These are phyloP conservation scores for Zygosaccharomyces sapae DNA, from an alignment of 1,139 yeast species.

Conservation along the genomic window DNA sequence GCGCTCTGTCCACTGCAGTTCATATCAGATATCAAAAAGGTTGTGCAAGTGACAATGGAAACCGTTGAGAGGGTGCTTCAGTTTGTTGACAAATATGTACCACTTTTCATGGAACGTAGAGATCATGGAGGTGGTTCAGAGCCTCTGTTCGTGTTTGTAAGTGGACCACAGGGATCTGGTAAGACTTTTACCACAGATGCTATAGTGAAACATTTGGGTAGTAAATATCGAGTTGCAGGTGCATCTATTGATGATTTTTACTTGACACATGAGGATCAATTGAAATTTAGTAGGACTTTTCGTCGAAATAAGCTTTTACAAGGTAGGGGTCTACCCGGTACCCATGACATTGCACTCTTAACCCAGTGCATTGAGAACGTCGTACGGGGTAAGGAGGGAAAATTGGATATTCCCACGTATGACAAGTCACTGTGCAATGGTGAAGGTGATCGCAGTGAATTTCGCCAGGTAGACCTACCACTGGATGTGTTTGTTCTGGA, in stretches of 20 bases:
- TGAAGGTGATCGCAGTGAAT: constrained; percentile 65
- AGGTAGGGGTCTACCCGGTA: constrained; percentile 92
- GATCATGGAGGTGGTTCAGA: constrained; percentile 8
- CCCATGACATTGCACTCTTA: constrained; percentile 62
- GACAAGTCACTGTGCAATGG: constrained; percentile 76
- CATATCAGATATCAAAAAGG: background rate
- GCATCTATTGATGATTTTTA: constrained; percentile 87
- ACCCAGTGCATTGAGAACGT: constrained; percentile 33
- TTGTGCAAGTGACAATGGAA: background rate
- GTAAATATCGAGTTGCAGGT: constrained; percentile 44
- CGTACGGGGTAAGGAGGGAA: constrained; percentile 25
- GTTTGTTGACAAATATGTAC: constrained; percentile 24
- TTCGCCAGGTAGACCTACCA: constrained; percentile 36
- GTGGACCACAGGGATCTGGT: constrained; percentile 95
- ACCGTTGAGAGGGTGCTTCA: constrained; percentile 14
- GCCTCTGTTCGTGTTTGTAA: constrained; percentile 64
- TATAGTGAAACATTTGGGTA: constrained; percentile 35
- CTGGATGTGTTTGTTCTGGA: constrained; percentile 72
- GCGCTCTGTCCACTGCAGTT: background rate
- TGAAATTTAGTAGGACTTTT: constrained; percentile 38
- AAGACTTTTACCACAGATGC: constrained; percentile 63
- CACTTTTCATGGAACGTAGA: constrained; percentile 24
- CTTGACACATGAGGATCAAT: constrained; percentile 59
- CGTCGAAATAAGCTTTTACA: constrained; percentile 54
- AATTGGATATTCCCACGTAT: constrained; percentile 52